phyloP scores from a whole-genome alignment of 2,329 filamentous ascomycete species.

The Ambrosiella xylebori region DNA sequence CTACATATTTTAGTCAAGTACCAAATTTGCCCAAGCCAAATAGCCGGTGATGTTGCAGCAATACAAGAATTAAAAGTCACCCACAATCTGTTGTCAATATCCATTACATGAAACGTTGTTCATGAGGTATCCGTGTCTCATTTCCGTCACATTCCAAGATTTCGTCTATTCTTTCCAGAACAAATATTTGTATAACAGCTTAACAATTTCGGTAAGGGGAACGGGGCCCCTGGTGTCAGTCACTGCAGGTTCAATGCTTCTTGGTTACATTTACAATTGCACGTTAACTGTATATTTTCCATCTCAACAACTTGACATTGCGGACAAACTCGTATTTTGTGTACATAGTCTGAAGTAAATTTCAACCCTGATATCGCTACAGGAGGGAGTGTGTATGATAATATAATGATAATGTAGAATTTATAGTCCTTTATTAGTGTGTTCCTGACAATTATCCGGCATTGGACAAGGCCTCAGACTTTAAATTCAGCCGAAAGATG shows the following conservation, averaged over 20 bases:
- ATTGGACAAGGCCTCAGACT: no score
- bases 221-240: neutral
- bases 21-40: neutral
- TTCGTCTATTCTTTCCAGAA: slow-evolving; percentile 5
- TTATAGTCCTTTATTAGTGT: no score
- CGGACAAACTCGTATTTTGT: no score
- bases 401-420: no score
- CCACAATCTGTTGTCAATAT: neutral
- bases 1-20: neutral
- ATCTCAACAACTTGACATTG: no score
- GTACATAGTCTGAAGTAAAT: no score
- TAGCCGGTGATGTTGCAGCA: neutral
- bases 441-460: no score
- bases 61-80: neutral
- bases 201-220: neutral
- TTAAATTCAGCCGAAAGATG: no score
- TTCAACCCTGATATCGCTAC: no score
- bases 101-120: slow-evolving; percentile 3
- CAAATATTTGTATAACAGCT: neutral
- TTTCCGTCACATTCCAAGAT: neutral
- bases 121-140: slow-evolving; percentile 1
- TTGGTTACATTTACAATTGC: no score
- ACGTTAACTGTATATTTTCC: no score
- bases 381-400: no score
- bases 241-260: neutral